These are phyloP conservation scores for Debaryomyces maramus DNA, from an alignment of 805 yeast species.

Conservation along the genomic window DNA sequence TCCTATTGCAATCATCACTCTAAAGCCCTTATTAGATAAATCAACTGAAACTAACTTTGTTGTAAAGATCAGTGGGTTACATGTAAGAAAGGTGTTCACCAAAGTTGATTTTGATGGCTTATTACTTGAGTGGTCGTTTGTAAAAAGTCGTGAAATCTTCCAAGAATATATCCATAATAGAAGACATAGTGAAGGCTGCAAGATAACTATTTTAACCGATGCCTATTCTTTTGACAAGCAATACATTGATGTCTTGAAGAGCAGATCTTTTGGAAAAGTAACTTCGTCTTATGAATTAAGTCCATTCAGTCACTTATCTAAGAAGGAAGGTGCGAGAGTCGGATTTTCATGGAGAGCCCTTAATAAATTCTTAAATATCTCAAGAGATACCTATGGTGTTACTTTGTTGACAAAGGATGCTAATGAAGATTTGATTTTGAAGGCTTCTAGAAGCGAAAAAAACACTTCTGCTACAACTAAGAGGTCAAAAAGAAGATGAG, in stretches of 20 bases:
- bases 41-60: conserved; percentile 43
- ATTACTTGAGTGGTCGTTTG: conserved; percentile 59
- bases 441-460: conserved; percentile 7
- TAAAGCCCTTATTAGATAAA: conserved; percentile 40
- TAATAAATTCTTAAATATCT: conserved; percentile 11
- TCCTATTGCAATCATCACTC: conserved; percentile 65
- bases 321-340: no score
- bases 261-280: conserved; percentile 45
- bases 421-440: conserved; percentile 17
- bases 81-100: conserved; percentile 67
- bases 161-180: conserved; percentile 26
- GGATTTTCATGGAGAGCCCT: background rate
- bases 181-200: conserved; percentile 25
- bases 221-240: conserved; percentile 52
- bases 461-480: conserved; percentile 6
- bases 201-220: conserved; percentile 45
- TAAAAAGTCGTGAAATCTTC: conserved; percentile 45
- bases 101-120: conserved; percentile 65
- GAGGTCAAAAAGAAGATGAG: background rate
- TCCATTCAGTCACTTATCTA: conserved; percentile 21
- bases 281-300: conserved; percentile 26
- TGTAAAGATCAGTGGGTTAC: conserved; percentile 56
- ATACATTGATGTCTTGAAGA: conserved; percentile 35
- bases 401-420: conserved; percentile 21
- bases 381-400: conserved; percentile 30